Evolutionary conservation across 2,329 filamentous ascomycete species (phyloP), one percentile per base, ranked within the genome.

Genomic region (Sarocladium kiliense): DNA sequence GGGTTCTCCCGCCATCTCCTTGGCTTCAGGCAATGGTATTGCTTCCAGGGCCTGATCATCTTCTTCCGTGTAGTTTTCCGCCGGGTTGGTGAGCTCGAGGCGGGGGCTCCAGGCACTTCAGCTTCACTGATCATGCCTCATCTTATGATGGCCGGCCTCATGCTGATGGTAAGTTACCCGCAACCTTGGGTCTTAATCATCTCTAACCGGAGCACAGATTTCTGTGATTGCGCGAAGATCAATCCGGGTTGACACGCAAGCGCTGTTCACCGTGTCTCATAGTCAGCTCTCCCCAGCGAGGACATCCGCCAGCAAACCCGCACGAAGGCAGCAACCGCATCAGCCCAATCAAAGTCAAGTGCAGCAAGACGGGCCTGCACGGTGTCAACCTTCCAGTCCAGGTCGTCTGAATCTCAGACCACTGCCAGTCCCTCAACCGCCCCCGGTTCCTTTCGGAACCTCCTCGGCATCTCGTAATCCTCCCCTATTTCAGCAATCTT

Each of bases 11-110:
- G 72, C 58, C 84, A 81, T 56, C 74, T 89, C 30, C 66, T 77
- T 2, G 85, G 86, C 0, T 77, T 89, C 12, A 72, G 75, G 3
- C 77, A 82, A 53, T 88, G 88, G 77, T 89, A 89, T 64, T 76
- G 75, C 1, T 80, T 86, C 58, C 88, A 91, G 63, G 65, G 77
- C 1, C 65, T 87, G 30, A 75, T 85, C 21, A 64, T 89, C 11
- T 64, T 77, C 5, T 69, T 85, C 11, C 79, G 88, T 36, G 68
- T 77, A 41, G 62, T 78, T 16, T 79, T 82, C 51, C 68, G 74
- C 19, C 71, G 67, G 14, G 66, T 78, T 18, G 60, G 72, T 1
- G 68, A 71, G 39, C 30, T 36, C 18, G 47, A 51, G 5, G 14
- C 3, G 19, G 47, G n/a, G 3, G 14, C 3, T 5, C 11, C 27